phyloP scores from a whole-genome alignment of 768 basidiomycete genomes.

The Clavulina sp. region DNA sequence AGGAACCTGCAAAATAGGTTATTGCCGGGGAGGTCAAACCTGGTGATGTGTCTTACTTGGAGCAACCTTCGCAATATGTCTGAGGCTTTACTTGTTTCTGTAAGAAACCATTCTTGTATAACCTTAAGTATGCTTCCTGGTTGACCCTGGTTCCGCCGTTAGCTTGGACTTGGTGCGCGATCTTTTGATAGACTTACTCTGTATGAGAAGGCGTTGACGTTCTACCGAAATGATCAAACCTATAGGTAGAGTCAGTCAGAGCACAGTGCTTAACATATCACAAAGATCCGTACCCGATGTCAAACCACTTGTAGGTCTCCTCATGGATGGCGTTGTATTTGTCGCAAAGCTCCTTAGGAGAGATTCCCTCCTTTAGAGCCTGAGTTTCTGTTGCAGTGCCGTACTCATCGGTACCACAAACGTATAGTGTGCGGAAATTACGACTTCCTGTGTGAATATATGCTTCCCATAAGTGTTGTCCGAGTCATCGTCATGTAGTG shows the following conservation, averaged over 20 bases:
- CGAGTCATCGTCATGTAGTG: neutral
- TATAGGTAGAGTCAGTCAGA: constrained; percentile 16
- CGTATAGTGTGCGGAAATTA: constrained; percentile 79
- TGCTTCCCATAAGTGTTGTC: neutral
- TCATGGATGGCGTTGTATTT: constrained; percentile 80
- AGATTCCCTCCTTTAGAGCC: constrained; percentile 71
- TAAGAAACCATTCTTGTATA: constrained; percentile 59
- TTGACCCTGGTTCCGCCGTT: constrained; percentile 44
- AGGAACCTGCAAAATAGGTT: constrained; percentile 42
- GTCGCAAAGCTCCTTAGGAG: constrained; percentile 68
- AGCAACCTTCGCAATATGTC: constrained; percentile 85
- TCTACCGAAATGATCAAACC: constrained; percentile 91
- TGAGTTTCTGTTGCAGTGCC: constrained; percentile 99
- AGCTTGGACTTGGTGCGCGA: neutral
- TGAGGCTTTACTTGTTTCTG: constrained; percentile 78
- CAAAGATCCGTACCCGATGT: constrained; percentile 49
- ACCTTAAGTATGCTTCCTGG: constrained; percentile 75
- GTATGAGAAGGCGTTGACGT: constrained; percentile 84
- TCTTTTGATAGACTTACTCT: constrained; percentile 46
- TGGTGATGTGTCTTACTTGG: constrained; percentile 39
- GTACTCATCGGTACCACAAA: constrained; percentile 98
- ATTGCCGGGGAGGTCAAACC: constrained; percentile 1
- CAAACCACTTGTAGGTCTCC: constrained; percentile 95
- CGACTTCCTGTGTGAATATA: constrained; percentile 31
- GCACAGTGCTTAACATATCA: neutral